phyloP scores from a whole-genome alignment of 257 asterid genomes.

The Fraxinus pennsylvanica region DNA sequence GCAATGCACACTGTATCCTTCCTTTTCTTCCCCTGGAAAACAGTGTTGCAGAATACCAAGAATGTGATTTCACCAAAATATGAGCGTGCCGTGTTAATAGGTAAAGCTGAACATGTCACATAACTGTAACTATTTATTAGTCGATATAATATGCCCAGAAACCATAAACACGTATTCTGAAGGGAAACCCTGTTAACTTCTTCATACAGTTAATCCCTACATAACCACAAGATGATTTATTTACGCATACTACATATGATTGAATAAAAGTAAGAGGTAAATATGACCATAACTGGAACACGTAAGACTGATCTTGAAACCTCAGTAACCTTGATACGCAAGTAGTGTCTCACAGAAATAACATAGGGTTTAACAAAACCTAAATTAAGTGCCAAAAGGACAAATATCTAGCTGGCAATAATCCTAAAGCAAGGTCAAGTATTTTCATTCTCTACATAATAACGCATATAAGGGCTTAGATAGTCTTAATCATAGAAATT shows the following conservation, averaged over 20 bases:
- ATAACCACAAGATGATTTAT: neutral
- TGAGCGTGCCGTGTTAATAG: neutral
- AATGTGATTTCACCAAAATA: neutral
- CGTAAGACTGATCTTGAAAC: neutral
- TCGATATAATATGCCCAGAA: neutral
- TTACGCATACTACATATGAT: neutral
- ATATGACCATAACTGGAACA: neutral
- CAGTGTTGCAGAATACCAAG: slow-evolving; percentile 16
- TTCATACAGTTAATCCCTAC: neutral
- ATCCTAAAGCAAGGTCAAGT: neutral
- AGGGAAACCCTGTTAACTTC: neutral
- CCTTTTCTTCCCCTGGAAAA: slow-evolving; percentile 48
- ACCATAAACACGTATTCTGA: neutral
- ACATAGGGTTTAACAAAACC: too few relatives aligned
- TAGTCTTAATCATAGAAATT: too few relatives aligned
- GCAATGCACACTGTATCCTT: slow-evolving; percentile 55
- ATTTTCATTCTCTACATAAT: neutral
- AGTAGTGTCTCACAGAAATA: neutral
- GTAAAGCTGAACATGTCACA: too few relatives aligned
- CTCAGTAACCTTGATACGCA: neutral
- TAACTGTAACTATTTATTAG: too few relatives aligned
- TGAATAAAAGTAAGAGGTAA: neutral
- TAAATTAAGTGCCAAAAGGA: too few relatives aligned
- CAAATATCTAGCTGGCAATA: neutral
- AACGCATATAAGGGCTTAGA: neutral